Conservation (phyloP, 129 eudicot genomes). For the Erigeron canadensis region DNA sequence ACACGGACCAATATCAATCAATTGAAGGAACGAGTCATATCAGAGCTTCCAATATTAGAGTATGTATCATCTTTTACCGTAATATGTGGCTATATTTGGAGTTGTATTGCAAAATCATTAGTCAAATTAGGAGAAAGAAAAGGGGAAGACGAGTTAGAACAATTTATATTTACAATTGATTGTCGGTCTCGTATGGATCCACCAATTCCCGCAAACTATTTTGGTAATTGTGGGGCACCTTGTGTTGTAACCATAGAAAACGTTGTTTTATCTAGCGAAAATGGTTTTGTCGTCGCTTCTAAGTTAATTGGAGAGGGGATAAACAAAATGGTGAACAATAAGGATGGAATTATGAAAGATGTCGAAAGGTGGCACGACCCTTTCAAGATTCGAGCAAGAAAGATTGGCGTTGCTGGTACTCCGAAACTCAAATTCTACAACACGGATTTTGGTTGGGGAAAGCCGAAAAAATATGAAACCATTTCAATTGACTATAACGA, state of each 20-base stretch:
- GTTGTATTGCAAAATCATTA: slow-evolving; percentile 34
- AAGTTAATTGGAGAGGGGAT: slow-evolving; percentile 38
- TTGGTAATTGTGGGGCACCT: slow-evolving; percentile 54
- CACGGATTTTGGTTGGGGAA: slow-evolving; percentile 63
- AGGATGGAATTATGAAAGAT: slow-evolving; percentile 45
- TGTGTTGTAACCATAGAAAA: slow-evolving; percentile 27
- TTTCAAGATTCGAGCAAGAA: slow-evolving; percentile 28
- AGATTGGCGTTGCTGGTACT: slow-evolving; percentile 53
- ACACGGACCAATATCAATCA: slow-evolving; percentile 26
- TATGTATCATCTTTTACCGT: slow-evolving; percentile 40
- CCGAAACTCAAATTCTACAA: slow-evolving; percentile 45
- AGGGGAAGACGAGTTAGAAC: slow-evolving; percentile 41
- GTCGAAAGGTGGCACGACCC: slow-evolving; percentile 42
- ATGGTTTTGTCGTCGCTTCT: slow-evolving; percentile 41
- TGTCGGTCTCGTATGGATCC: slow-evolving; percentile 59
- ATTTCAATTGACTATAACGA: slow-evolving; percentile 31
- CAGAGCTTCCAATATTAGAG: slow-evolving; percentile 17
- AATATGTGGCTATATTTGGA: slow-evolving; percentile 15
- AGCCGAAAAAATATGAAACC: slow-evolving; percentile 31
- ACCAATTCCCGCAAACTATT: slow-evolving; percentile 46
- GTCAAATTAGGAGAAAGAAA: slow-evolving; percentile 9
- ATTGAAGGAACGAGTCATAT: slow-evolving; percentile 25
- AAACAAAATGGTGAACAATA: slow-evolving; percentile 33
- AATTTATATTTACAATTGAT: slow-evolving; percentile 34
- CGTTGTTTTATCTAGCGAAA: slow-evolving; percentile 33